These are phyloP conservation scores for Phaffia australis DNA, from an alignment of 768 basidiomycete genomes.

Conservation along the genomic window DNA sequence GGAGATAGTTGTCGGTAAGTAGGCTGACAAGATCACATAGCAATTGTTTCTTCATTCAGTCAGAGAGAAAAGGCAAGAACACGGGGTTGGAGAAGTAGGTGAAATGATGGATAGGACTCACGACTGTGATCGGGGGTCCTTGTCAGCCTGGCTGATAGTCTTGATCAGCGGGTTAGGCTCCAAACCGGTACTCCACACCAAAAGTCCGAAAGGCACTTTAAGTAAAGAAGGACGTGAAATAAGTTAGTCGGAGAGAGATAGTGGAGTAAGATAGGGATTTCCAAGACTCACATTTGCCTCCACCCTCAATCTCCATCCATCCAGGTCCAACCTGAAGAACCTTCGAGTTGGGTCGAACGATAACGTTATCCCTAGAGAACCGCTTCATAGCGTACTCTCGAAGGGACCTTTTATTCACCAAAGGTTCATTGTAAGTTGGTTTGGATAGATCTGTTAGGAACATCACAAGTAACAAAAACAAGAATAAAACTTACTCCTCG, in stretches of 20 bases:
- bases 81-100: not conserved
- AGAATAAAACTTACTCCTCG: slow-evolving; percentile 51
- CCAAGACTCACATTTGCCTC: slow-evolving; percentile 25
- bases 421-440: not conserved
- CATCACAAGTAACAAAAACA: not conserved
- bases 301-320: slow-evolving; percentile 56
- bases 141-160: slow-evolving; percentile 50
- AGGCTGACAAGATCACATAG: slow-evolving; percentile 36
- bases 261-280: not conserved
- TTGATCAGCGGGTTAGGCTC: slow-evolving; percentile 68
- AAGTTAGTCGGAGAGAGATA: slow-evolving; percentile 7
- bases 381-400: slow-evolving; percentile 32
- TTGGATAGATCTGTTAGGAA: not conserved
- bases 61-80: not conserved
- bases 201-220: slow-evolving; percentile 64
- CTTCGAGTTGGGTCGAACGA: slow-evolving; percentile 58
- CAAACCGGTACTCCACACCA: slow-evolving; percentile 81
- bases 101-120: slow-evolving; percentile 29
- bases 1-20: slow-evolving; percentile 51
- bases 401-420: not conserved
- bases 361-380: slow-evolving; percentile 64
- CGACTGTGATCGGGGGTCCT: slow-evolving; percentile 53
- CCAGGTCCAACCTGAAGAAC: slow-evolving; percentile 51
- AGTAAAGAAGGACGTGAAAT: not conserved
- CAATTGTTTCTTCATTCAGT: slow-evolving; percentile 9